Evolutionary conservation across 495 filamentous ascomycete genomes (phyloP).

Genomic region (Penicilliopsis zonata): DNA sequence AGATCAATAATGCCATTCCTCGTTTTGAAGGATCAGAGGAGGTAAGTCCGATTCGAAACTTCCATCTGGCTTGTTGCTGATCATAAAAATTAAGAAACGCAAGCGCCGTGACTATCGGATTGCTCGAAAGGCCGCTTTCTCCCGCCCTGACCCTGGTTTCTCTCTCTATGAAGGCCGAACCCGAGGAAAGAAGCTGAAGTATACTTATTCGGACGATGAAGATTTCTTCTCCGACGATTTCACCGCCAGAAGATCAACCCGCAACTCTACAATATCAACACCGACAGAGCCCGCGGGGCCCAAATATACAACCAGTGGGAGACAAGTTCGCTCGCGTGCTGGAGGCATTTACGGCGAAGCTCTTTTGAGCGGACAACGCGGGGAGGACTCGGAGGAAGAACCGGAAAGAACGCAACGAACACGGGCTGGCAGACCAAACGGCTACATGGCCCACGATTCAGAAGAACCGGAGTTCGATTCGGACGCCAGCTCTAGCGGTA

Average conservation of each 20-base stretch:
- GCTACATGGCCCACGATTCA: slow-evolving; percentile 37
- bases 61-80: slow-evolving; percentile 17
- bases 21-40: slow-evolving; percentile 94
- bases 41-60: slow-evolving; percentile 31
- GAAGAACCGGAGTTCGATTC: slow-evolving; percentile 57
- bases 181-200: slow-evolving; percentile 87
- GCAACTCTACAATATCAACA: slow-evolving; percentile 56
- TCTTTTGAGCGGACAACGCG: slow-evolving; percentile 42
- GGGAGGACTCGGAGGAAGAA: slow-evolving; percentile 18
- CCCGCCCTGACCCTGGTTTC: slow-evolving; percentile 77
- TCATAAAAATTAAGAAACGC: slow-evolving; percentile 51
- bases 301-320: slow-evolving; percentile 79
- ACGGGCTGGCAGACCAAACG: slow-evolving; percentile 22
- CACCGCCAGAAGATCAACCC: slow-evolving; percentile 55
- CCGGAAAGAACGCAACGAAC: slow-evolving; percentile 18
- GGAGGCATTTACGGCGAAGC: slow-evolving; percentile 73
- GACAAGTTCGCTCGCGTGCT: slow-evolving; percentile 66
- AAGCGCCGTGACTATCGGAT: slow-evolving; percentile 85
- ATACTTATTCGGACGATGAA: slow-evolving; percentile 89
- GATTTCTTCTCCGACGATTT: slow-evolving; percentile 63
- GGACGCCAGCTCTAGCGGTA: slow-evolving; percentile 41
- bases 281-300: slow-evolving; percentile 60
- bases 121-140: slow-evolving; percentile 75
- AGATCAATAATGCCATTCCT: slow-evolving; percentile 70
- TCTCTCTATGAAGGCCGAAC: slow-evolving; percentile 95